phyloP scores from a whole-genome alignment of 1,139 yeast genomes.

The Ogataea hybrid region DNA sequence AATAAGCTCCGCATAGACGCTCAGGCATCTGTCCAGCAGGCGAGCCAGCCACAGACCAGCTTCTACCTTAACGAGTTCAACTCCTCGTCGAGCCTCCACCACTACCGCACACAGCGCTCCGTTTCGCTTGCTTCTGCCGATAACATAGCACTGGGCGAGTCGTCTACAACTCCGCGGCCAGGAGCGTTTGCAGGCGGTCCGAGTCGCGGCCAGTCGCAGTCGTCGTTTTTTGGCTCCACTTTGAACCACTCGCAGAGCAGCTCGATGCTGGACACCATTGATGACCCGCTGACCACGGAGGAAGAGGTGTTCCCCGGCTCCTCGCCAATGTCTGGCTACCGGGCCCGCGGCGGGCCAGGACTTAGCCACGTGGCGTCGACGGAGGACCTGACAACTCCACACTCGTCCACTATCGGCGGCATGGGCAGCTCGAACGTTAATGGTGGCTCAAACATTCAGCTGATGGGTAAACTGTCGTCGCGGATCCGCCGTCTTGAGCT shows the following conservation, averaged over 20 bases:
- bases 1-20: slow-evolving; percentile 22
- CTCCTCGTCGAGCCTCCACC: slow-evolving; percentile 23
- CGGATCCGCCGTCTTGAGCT: slow-evolving; percentile 78
- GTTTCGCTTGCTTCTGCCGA: slow-evolving; percentile 25
- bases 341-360: slow-evolving; percentile 9
- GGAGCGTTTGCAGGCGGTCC: slow-evolving; percentile 11
- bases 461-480: slow-evolving; percentile 69
- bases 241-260: slow-evolving; percentile 6
- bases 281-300: slow-evolving; percentile 15
- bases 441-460: slow-evolving; percentile 46
- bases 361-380: slow-evolving; percentile 14
- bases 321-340: slow-evolving; percentile 17
- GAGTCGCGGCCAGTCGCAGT: slow-evolving; percentile 20
- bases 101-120: slow-evolving; percentile 19
- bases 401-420: slow-evolving; percentile 24
- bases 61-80: slow-evolving; percentile 32
- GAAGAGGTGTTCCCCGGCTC: slow-evolving; percentile 17
- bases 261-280: slow-evolving; percentile 11
- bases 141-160: slow-evolving; percentile 32
- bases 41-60: slow-evolving; percentile 6
- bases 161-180: slow-evolving; percentile 32
- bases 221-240: slow-evolving; percentile 16
- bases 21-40: slow-evolving; percentile 4
- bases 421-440: slow-evolving; percentile 19
- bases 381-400: slow-evolving; percentile 26